These are phyloP conservation scores for Tricholoma sp. DNA, from an alignment of 768 basidiomycete species.

Conservation along the genomic window DNA sequence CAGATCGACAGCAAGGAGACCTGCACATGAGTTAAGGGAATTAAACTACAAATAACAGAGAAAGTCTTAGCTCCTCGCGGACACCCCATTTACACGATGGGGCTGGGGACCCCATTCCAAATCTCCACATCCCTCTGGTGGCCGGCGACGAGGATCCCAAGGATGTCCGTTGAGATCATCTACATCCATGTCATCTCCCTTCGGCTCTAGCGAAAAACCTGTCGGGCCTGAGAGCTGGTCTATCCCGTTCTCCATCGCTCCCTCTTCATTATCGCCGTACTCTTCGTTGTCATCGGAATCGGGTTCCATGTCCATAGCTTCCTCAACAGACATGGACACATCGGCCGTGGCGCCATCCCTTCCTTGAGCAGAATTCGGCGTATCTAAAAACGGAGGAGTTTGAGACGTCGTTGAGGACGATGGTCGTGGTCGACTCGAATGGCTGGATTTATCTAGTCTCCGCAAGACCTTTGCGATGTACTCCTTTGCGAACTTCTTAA, in stretches of 20 bases:
- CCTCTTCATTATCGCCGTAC: background rate
- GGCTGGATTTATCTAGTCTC: constrained; percentile 53
- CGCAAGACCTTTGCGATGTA: constrained; percentile 79
- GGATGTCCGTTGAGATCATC: background rate
- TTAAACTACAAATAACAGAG: constrained; percentile 4
- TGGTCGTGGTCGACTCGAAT: constrained; percentile 15
- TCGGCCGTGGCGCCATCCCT: constrained; percentile 24
- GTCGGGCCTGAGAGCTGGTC: background rate
- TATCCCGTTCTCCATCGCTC: background rate
- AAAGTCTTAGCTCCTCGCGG: background rate
- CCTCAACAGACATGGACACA: constrained; percentile 27
- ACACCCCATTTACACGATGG: background rate
- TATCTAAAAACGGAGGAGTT: constrained; percentile 32
- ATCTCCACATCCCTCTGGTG: background rate
- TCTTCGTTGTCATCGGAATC: constrained; percentile 16
- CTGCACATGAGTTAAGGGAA: background rate
- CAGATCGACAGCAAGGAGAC: background rate
- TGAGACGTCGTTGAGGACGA: constrained; percentile 22
- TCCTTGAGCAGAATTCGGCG: constrained; percentile 36
- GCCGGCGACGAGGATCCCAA: constrained; percentile 14
- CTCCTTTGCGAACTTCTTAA: constrained; percentile 91
- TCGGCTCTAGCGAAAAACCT: background rate
- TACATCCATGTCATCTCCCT: constrained; percentile 1
- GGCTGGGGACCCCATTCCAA: background rate
- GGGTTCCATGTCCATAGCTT: constrained; percentile 28